Base-by-base conservation (phyloP, 2,329 filamentous ascomycete species). In the Phyllosticta capitalensis region DNA sequence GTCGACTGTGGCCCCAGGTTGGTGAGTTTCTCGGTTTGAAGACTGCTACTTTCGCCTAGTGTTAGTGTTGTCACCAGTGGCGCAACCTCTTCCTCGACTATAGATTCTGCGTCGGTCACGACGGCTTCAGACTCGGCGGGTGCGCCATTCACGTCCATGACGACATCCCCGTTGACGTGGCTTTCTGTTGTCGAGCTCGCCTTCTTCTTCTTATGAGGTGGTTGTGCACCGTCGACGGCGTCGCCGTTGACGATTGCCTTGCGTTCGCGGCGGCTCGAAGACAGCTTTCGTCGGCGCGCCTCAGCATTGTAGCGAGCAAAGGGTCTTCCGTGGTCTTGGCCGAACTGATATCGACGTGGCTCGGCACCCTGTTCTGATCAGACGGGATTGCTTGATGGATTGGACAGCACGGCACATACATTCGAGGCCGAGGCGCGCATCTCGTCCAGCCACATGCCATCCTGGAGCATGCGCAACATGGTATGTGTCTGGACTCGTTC, bases 381-480 rank as follows among this genome's bases (percentile, higher is more conserved):
- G 58, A 38, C 7, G 12, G 52, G 26, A 28, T 17, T 17, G 19
- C 1, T 19, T 48, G 48, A 55, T 56, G 33, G 49, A 19, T 10
- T 21, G 38, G 21, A 26, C 53, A 20, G 45, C 45, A 33, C 22
- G 21, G 17, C 30, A 60, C 58, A 28, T 48, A 58, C 54, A 49
- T 57, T 62, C 38, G 61, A 62, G 28, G 58, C 54, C 7, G 58
- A 54, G 20, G 72, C 69, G 63, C 72, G 71, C 60, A 74, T 65
- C 61, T 76, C 71, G 65, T 80, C 78, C 61, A 78, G 73, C 64
- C 69, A 74, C 52, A 87, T 73, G 58, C 84, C 84, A 67, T 86
- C 83, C 67, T 87, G 84, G 33, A 87, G 80, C 57, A 87, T 75
- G 52, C 79, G 77, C 52, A 87, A 76, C 61, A 87, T 75, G 45